Base-by-base conservation (phyloP, 2,329 filamentous ascomycete genomes). In the Alternaria sp. region DNA sequence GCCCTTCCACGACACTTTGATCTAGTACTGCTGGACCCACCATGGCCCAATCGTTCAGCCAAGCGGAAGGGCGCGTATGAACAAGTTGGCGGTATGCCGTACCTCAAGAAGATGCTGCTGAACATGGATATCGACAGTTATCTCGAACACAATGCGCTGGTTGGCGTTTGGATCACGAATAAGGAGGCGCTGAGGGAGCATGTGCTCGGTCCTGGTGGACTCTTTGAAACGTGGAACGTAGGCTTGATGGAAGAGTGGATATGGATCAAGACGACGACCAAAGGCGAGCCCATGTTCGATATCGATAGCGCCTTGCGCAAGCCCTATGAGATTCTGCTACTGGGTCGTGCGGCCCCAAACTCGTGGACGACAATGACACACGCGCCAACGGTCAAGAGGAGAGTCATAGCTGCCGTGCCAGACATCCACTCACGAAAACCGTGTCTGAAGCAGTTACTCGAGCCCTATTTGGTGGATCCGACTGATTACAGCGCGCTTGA, bases 361-460 rank as follows among this genome's bases (percentile, higher is more conserved):
- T 51, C 69, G 2, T 67, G 62, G 61, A 68, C 67, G 3, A 67
- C 56, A 11, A 69, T 66, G 60, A 26, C 61, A 41, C 58, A 63
- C 44, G 33, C 68, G 72, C 21, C 75, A 60, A 37, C 66, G 2
- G 69, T 82, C 4, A 78, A 72, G 45, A 79, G 78, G 29, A 88
- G 84, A 71, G 85, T 91, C 2, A 80, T 94, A 31, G 74, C 91
- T 8, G 87, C 85, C 1, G 90, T 91, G 23, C 89, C 90, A 1
- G 91, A 94, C 72, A 66, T 91, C 4, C 91, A 95, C 75, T 93
- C 91, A 0, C 81, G 91, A 46, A 95, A 95, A 72, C 91, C 91
- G 3, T 91, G 88, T 68, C 71, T 94, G 54, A 86, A 88, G 59
- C 69, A 75, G 2, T 65, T 91, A 23, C 84, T 92, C 48, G 82